Conservation (phyloP, 768 basidiomycete species). For the Lactifluus pinguis region DNA sequence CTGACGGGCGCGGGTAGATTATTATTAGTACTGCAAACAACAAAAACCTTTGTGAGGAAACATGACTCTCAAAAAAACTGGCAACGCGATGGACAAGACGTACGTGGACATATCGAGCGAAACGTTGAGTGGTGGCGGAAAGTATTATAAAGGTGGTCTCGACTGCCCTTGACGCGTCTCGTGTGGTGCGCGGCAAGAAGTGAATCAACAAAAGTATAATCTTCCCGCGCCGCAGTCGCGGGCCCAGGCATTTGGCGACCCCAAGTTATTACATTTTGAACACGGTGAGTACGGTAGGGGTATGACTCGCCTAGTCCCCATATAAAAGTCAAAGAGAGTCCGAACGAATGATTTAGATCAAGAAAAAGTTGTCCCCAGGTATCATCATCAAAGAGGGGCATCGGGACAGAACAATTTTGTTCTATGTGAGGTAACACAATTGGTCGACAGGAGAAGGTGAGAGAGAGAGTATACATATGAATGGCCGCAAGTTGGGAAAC, state of each 20-base stretch:
- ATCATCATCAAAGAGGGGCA: neutral
- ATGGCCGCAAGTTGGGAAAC: neutral
- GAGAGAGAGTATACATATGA: neutral
- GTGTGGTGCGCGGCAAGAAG: neutral
- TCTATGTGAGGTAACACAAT: neutral
- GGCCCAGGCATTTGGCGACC: too few relatives aligned
- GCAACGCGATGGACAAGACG: neutral
- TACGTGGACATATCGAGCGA: conserved; percentile 6
- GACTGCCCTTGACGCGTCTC: neutral
- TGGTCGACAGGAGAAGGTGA: neutral
- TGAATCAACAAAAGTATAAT: neutral
- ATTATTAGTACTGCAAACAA: neutral
- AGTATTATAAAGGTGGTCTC: neutral
- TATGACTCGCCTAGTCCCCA: too few relatives aligned
- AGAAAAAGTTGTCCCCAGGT: neutral
- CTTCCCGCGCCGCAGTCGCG: neutral
- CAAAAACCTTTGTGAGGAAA: neutral
- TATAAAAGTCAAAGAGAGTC: too few relatives aligned
- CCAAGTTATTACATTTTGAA: too few relatives aligned
- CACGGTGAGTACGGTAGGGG: too few relatives aligned
- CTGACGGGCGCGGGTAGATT: conserved; percentile 19
- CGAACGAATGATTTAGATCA: too few relatives aligned
- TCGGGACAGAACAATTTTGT: neutral
- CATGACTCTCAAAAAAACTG: too few relatives aligned
- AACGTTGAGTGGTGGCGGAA: neutral